A percentile compares a stretch with the other conserved stretches of the same genome.
Evolutionary conservation across 176 grass and related monocot genomes (phyloP).

Genomic region (Oryza meridionalis): DNA sequence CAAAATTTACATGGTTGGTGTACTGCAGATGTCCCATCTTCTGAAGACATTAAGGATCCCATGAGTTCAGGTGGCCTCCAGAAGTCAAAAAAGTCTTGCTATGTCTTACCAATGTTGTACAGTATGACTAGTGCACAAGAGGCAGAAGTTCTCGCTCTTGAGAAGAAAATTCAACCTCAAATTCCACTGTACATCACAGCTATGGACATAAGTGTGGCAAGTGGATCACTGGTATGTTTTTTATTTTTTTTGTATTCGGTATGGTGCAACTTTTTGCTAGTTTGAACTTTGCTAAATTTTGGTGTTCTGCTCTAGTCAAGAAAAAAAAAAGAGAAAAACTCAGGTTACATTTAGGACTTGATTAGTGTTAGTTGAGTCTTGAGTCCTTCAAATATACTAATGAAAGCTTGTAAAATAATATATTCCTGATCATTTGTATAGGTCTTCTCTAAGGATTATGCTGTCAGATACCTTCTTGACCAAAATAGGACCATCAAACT

Average conservation of each 20-base stretch:
- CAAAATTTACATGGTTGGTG: slow-evolving; percentile 6
- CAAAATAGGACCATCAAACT: slow-evolving; percentile 6
- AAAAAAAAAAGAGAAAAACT: too few species aligned
- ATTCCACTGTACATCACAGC: slow-evolving; percentile 39
- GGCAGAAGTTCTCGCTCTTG: not conserved
- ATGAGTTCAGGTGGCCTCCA: slow-evolving; percentile 5
- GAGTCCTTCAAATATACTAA: not conserved
- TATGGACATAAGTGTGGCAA: not conserved
- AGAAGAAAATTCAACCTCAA: slow-evolving; percentile 24
- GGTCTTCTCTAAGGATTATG: slow-evolving; percentile 27
- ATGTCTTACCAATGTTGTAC: slow-evolving; percentile 21
- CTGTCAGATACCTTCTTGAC: slow-evolving; percentile 26
- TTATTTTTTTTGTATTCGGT: too few species aligned
- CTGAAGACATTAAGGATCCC: slow-evolving; percentile 23
- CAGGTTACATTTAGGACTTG: too few species aligned
- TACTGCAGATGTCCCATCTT: slow-evolving; percentile 20
- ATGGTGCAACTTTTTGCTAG: not conserved
- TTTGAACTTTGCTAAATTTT: not conserved
- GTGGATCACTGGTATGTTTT: slow-evolving; percentile 33
- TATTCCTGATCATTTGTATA: slow-evolving; percentile 7
- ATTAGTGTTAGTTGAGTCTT: too few species aligned
- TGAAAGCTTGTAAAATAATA: not conserved
- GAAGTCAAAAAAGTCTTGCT: not conserved
- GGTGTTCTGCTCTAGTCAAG: too few species aligned
- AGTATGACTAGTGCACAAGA: slow-evolving; percentile 24